These are phyloP conservation scores for Polyporus tsugae DNA, from an alignment of 1,284 basidiomycete genomes.

Conservation along the genomic window DNA sequence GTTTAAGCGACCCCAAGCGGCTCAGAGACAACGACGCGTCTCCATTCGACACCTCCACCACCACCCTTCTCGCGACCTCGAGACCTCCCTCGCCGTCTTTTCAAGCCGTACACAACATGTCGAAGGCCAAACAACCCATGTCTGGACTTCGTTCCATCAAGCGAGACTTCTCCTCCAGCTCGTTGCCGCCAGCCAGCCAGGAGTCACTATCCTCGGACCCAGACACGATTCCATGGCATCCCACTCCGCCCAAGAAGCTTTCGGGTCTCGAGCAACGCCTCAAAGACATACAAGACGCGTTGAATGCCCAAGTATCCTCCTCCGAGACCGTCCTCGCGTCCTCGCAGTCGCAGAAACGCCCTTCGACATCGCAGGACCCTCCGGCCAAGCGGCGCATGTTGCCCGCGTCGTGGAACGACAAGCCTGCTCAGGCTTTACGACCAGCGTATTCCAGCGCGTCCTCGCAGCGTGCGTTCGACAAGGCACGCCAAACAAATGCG, in stretches of 20 bases:
- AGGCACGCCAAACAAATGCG: conserved; percentile 22
- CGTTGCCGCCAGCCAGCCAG: conserved; percentile 37
- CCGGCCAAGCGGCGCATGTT: conserved; percentile 58
- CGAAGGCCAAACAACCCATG: conserved; percentile 38
- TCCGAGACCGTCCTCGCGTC: conserved; percentile 34
- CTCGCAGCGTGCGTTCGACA: conserved; percentile 23
- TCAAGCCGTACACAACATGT: not conserved
- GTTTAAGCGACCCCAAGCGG: not conserved
- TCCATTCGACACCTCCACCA: not conserved
- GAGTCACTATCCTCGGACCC: conserved; percentile 25
- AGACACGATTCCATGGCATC: conserved; percentile 35
- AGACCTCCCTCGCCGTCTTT: not conserved
- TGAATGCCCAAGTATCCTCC: conserved; percentile 40
- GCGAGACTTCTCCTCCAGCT: conserved; percentile 43
- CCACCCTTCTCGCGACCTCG: not conserved
- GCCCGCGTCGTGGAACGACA: conserved; percentile 54
- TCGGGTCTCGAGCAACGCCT: conserved; percentile 51
- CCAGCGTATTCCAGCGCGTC: conserved; percentile 39
- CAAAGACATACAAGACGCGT: conserved; percentile 60
- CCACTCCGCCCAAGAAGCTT: conserved; percentile 34
- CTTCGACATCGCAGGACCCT: conserved; percentile 46
- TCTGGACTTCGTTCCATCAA: conserved; percentile 42
- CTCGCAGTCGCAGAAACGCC: conserved; percentile 52
- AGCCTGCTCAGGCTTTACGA: conserved; percentile 29
- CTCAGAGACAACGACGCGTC: not conserved